Conservation (phyloP, 257 asterid genomes). For the Orobanche coerulescens region DNA sequence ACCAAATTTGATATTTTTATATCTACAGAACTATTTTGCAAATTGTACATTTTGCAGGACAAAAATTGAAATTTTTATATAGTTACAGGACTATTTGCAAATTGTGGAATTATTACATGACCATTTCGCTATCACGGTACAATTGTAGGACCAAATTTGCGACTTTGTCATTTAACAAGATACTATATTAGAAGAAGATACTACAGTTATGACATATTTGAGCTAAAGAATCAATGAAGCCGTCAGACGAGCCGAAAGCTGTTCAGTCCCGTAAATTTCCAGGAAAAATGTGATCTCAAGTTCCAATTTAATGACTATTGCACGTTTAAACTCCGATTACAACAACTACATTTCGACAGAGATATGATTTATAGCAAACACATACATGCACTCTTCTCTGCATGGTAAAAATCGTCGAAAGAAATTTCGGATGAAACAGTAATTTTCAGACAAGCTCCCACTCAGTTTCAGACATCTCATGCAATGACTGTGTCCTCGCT, state of each 20-base stretch:
- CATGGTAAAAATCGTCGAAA: slow-evolving; percentile 1
- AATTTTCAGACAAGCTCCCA: slow-evolving; percentile 57
- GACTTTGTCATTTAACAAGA: not conserved
- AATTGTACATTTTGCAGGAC: too few relatives aligned
- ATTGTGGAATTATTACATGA: too few relatives aligned
- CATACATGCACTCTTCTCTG: not conserved
- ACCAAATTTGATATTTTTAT: too few relatives aligned
- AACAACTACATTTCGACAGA: not conserved
- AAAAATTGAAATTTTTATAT: too few relatives aligned
- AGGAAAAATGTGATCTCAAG: too few relatives aligned
- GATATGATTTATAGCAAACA: slow-evolving; percentile 8
- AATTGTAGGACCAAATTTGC: too few relatives aligned
- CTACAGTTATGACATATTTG: not conserved
- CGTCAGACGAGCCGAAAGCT: too few relatives aligned
- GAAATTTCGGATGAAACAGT: not conserved
- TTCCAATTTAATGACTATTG: not conserved
- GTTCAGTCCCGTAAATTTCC: too few relatives aligned
- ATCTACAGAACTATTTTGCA: too few relatives aligned
- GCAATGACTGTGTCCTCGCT: slow-evolving; percentile 15
- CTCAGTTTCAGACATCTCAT: slow-evolving; percentile 37
- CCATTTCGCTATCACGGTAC: too few relatives aligned
- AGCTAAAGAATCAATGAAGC: too few relatives aligned
- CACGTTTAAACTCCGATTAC: slow-evolving; percentile 2
- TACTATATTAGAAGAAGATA: not conserved
- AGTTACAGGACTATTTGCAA: too few relatives aligned